Evolutionary conservation across 495 filamentous ascomycete genomes (phyloP).

Genomic region (Daldinia vernicosa): DNA sequence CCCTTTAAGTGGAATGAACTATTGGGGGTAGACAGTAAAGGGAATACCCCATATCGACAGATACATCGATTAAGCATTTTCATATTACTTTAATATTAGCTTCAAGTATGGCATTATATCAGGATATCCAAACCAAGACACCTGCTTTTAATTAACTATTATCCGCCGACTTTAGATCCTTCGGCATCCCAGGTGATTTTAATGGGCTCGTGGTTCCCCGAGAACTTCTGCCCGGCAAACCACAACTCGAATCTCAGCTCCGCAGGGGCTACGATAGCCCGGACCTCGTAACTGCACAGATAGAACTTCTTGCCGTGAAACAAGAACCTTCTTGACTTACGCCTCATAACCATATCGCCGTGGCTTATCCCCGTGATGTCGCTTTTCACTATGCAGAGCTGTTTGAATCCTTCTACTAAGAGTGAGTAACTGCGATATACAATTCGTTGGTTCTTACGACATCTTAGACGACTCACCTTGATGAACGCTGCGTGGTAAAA

Average conservation of each 20-base stretch:
- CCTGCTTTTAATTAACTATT: background rate
- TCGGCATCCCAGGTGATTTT: slow-evolving; percentile 57
- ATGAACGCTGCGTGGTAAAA: slow-evolving; percentile 55
- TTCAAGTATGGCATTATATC: background rate
- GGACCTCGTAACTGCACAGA: slow-evolving; percentile 60
- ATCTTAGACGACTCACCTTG: slow-evolving; percentile 43
- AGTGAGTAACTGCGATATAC: slow-evolving; percentile 20
- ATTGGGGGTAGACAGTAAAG: background rate
- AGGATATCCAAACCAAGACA: background rate
- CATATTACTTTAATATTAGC: background rate
- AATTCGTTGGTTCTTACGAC: slow-evolving; percentile 31
- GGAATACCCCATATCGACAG: background rate
- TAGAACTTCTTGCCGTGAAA: slow-evolving; percentile 55
- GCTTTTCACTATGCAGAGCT: slow-evolving; percentile 51
- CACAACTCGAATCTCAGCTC: slow-evolving; percentile 66
- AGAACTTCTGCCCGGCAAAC: slow-evolving; percentile 58
- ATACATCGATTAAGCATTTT: background rate
- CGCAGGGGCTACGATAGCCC: slow-evolving; percentile 63
- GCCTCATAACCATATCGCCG: slow-evolving; percentile 46
- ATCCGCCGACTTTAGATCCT: slow-evolving; percentile 33
- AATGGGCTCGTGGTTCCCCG: slow-evolving; percentile 60
- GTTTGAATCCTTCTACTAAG: slow-evolving; percentile 50
- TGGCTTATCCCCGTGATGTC: slow-evolving; percentile 48
- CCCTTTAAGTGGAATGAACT: too few species aligned
- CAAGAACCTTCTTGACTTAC: slow-evolving; percentile 49